Percentiles rank a stretch among this genome's conserved stretches.
Conservation (phyloP, 148 eudicot genomes). For the Vaccinium corymbosum region DNA sequence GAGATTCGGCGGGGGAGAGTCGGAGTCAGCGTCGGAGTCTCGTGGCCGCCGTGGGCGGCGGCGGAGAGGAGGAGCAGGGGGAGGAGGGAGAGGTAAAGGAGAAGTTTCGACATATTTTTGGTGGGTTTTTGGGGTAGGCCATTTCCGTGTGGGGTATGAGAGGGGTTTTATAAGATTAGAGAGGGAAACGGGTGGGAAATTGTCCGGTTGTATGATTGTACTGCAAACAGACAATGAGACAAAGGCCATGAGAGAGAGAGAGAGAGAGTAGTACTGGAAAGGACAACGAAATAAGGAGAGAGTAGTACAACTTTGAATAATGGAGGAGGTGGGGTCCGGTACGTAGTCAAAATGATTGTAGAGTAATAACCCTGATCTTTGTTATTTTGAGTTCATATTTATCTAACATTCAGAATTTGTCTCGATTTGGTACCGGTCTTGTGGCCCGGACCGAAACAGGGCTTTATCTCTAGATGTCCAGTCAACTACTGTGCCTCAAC, state of each 20-base stretch:
- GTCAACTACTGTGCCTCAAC: no score
- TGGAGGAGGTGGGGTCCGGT: no score
- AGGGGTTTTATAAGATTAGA: neutral
- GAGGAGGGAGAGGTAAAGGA: conserved; percentile 17
- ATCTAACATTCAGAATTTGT: no score
- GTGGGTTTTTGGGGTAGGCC: neutral
- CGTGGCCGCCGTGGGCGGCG: conserved; percentile 26
- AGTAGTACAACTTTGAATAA: neutral
- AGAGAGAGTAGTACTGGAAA: neutral
- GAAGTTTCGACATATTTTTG: conserved; percentile 8
- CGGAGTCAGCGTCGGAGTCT: conserved; percentile 14
- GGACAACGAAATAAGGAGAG: neutral
- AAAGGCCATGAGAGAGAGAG: neutral
- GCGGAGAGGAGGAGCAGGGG: conserved; percentile 23
- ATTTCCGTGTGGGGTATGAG: neutral
- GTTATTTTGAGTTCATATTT: no score
- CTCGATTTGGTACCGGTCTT: no score
- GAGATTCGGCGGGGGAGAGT: conserved; percentile 24
- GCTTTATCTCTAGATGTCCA: no score
- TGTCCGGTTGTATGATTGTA: neutral
- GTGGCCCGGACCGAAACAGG: no score
- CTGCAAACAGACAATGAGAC: neutral
- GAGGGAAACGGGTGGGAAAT: neutral
- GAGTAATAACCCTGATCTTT: no score
- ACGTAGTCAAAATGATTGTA: no score